Evolutionary conservation across 495 filamentous ascomycete genomes (phyloP).

Genomic region (Tuber indicum): DNA sequence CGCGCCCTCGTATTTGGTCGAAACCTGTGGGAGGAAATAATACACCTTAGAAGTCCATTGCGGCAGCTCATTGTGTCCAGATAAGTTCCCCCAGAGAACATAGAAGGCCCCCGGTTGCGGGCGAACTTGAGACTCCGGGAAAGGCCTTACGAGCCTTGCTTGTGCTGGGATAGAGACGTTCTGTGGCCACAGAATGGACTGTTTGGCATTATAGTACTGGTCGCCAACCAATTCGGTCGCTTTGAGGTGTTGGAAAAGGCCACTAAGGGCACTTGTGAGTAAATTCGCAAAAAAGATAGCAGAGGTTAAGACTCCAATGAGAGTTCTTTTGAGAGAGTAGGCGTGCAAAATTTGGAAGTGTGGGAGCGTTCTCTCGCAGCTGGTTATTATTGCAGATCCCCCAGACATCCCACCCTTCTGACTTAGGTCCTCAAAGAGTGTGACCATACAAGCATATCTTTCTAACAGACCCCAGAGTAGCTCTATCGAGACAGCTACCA

Average conservation of each 20-base stretch:
- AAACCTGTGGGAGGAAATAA: slow-evolving; percentile 7
- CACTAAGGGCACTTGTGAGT: slow-evolving; percentile 10
- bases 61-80: background rate
- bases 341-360: slow-evolving; percentile 45
- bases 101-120: slow-evolving; percentile 2
- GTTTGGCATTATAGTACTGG: slow-evolving; percentile 9
- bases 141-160: background rate
- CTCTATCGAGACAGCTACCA: slow-evolving; percentile 46
- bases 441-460: slow-evolving; percentile 44
- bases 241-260: slow-evolving; percentile 41
- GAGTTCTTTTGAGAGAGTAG: slow-evolving; percentile 41
- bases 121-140: background rate
- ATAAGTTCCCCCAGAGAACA: slow-evolving; percentile 39
- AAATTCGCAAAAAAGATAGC: slow-evolving; percentile 21
- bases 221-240: background rate
- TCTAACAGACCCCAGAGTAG: slow-evolving; percentile 46
- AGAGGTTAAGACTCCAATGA: slow-evolving; percentile 12
- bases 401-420: slow-evolving; percentile 27
- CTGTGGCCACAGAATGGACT: slow-evolving; percentile 3
- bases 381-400: slow-evolving; percentile 37
- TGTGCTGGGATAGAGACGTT: background rate
- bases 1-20: too few relatives aligned
- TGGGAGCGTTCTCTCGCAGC: slow-evolving; percentile 46
- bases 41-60: slow-evolving; percentile 5
- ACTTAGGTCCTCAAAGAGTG: slow-evolving; percentile 46